Evolutionary conservation across 306 rosid species (phyloP), one percentile per base, ranked within the genome.

Genomic region (Pterocarpus santalinus): DNA sequence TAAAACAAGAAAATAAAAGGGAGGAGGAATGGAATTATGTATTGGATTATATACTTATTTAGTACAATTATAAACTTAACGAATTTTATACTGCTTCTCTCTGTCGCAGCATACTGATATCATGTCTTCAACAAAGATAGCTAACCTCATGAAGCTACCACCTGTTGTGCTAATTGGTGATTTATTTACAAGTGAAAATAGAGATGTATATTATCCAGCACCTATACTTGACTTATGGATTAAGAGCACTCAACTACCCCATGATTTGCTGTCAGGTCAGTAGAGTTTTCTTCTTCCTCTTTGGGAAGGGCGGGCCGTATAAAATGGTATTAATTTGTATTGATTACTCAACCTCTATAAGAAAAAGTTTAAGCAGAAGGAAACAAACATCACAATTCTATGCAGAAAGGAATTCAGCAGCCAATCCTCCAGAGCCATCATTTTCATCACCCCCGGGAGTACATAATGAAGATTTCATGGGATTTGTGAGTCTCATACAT

Each of bases 71-170:
- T 51, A 51, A 51, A 3, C 17, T 51, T n/a, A 16, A 47, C 9
- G 53, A 47, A 5, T 55, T 55, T 16, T 55, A 55, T 35, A 49
- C 30, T 60, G 46, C 57, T 67, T 46, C 57, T 79, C 8, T 75
- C 55, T 66, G 41, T 65, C 58, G 67, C 92, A 94, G 97, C 84
- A 57, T 49, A 73, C 77, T 28, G 35, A 71, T 71, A 52, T 86
- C 69, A 39, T 81, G 79, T 75, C 88, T 69, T 76, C 89, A 47
- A 73, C 51, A 82, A 92, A 93, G 91, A 85, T 87, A 68, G 82
- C 68, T 53, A 76, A 83, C 84, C 93, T 93, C 84, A 89, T 91
- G 97, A 91, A 90, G 76, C 78, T 89, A 63, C 99, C 99, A 49
- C 91, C 92, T 11, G 72, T 82, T 75, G 90, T 83, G 75, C 83